Evolutionary conservation across 352 stramenopile species (phyloP).

Genomic region (Phytopythium mirpurense): DNA sequence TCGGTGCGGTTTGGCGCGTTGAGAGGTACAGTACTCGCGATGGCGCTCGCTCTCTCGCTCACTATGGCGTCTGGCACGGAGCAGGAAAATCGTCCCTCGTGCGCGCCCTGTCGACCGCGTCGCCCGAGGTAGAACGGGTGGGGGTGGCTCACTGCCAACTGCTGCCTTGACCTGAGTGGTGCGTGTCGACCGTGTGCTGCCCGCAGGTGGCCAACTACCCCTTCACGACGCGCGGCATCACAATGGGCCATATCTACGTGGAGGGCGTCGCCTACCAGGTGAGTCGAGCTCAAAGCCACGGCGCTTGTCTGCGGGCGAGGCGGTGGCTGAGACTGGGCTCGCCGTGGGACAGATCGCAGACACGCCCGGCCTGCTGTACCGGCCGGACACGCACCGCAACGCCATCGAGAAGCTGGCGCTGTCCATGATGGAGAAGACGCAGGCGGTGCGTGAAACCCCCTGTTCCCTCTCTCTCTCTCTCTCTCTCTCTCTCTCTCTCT

Average conservation of each 20-base stretch:
- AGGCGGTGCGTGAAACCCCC: conserved; percentile 55
- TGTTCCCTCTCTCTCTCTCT: no score
- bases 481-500: no score
- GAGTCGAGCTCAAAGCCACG: no score
- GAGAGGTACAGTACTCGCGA: no score
- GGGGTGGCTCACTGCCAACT: no score
- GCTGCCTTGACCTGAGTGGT: no score
- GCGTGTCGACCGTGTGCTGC: no score
- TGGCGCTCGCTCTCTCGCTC: neutral
- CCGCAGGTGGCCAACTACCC: conserved; percentile 81
- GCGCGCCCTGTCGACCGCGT: conserved; percentile 71
- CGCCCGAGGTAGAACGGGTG: conserved; percentile 79
- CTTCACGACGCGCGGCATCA: conserved; percentile 85
- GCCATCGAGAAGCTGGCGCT: conserved; percentile 70
- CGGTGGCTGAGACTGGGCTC: no score
- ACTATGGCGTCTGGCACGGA: neutral
- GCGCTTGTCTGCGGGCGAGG: no score
- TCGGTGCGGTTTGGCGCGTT: no score
- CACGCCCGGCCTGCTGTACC: conserved; percentile 65
- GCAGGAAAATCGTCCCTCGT: conserved; percentile 84
- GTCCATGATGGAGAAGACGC: conserved; percentile 72
- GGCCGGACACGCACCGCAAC: conserved; percentile 57
- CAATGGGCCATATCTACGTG: conserved; percentile 85
- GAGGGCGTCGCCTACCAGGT: conserved; percentile 80
- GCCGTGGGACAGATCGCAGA: conserved; percentile 81